Percentiles rank a stretch among this genome's conserved stretches.
These are phyloP conservation scores for Termitomyces sp. DNA, from an alignment of 768 basidiomycete genomes.

Conservation along the genomic window DNA sequence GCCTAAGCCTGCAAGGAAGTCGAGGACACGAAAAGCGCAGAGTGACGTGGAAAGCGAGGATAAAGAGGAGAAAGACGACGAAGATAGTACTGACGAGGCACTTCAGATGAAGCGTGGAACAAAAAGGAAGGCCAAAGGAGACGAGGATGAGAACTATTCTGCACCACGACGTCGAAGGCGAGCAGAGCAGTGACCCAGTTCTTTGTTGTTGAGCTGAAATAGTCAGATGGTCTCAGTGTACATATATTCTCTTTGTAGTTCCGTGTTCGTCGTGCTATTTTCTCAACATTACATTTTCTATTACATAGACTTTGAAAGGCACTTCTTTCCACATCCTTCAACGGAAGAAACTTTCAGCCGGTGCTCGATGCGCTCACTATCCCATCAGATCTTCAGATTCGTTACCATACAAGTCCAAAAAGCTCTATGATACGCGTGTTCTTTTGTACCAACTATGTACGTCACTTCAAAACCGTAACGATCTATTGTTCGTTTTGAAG, in stretches of 20 bases:
- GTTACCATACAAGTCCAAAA: no score
- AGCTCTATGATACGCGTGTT: no score
- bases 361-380: no score
- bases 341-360: no score
- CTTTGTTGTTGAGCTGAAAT: not conserved
- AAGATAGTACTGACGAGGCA: slow-evolving; percentile 10
- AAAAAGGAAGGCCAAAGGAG: slow-evolving; percentile 12
- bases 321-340: no score
- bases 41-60: slow-evolving; percentile 18
- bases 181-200: slow-evolving; percentile 4
- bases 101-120: slow-evolving; percentile 16
- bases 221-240: not conserved
- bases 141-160: slow-evolving; percentile 7
- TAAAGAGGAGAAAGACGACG: slow-evolving; percentile 18
- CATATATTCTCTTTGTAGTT: not conserved
- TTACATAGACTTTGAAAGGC: no score
- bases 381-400: no score
- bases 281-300: no score
- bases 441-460: no score
- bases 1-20: slow-evolving; percentile 15
- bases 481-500: not conserved
- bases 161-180: slow-evolving; percentile 8
- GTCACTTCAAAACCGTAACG: no score
- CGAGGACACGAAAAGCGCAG: slow-evolving; percentile 18
- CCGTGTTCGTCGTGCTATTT: not conserved